Percentiles rank a stretch among this genome's conserved stretches.
phyloP scores from a whole-genome alignment of 768 basidiomycete genomes.

The Boletus pseudopeckii region DNA sequence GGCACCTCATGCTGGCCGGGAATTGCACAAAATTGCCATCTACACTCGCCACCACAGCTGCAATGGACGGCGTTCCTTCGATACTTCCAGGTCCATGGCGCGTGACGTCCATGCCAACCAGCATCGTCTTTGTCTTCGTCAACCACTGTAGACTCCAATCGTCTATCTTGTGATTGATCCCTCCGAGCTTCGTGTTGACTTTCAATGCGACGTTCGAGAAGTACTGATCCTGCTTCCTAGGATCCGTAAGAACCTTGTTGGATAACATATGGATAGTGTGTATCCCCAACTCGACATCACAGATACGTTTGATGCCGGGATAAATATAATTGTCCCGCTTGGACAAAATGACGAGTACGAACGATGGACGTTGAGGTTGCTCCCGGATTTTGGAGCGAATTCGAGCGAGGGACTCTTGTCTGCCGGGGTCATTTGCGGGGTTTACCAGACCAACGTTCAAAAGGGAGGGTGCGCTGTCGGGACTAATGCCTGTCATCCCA shows the following conservation, averaged over 20 bases:
- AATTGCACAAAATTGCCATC: conserved; percentile 71
- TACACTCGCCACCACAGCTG: conserved; percentile 76
- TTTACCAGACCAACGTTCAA: conserved; percentile 19
- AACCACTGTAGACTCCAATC: conserved; percentile 59
- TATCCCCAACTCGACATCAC: conserved; percentile 68
- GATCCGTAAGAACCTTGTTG: conserved; percentile 52
- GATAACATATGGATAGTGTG: conserved; percentile 68
- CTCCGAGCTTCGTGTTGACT: conserved; percentile 80
- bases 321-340: conserved; percentile 72
- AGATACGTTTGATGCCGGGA: conserved; percentile 74
- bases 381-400: conserved; percentile 42
- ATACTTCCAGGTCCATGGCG: conserved; percentile 68
- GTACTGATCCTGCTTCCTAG: conserved; percentile 70
- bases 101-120: conserved; percentile 84
- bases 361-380: conserved; percentile 39
- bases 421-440: conserved; percentile 31
- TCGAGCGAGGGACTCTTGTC: conserved; percentile 34
- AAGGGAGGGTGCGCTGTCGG: conserved; percentile 37
- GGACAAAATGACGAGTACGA: conserved; percentile 70
- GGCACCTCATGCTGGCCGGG: conserved; percentile 69
- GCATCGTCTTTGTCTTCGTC: conserved; percentile 65
- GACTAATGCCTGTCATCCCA: conserved; percentile 63
- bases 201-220: conserved; percentile 81
- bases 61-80: conserved; percentile 76
- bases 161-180: conserved; percentile 75